Conservation (phyloP, 2,329 filamentous ascomycete species). For the Hypoxylon sp. region DNA sequence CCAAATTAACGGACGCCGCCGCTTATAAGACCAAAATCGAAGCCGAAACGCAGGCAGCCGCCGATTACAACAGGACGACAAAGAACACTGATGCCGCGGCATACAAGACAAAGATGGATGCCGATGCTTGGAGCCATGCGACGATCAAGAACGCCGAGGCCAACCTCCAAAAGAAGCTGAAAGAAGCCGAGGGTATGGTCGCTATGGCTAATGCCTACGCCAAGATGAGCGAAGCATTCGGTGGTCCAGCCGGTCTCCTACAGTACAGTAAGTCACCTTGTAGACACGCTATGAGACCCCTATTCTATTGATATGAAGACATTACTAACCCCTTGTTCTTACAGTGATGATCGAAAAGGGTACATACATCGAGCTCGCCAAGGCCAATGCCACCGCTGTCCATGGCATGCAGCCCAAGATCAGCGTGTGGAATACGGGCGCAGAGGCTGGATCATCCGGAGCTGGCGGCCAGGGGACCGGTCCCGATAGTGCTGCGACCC, state of each 20-base stretch:
- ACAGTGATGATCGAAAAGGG: constrained; percentile 86
- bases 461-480: constrained; percentile 58
- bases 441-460: constrained; percentile 59
- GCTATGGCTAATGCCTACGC: constrained; percentile 87
- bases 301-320: not conserved
- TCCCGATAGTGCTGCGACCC: constrained; percentile 72
- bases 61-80: constrained; percentile 64
- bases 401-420: constrained; percentile 89
- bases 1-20: constrained; percentile 67
- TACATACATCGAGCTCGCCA: constrained; percentile 82
- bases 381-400: constrained; percentile 83
- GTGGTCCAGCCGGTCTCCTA: constrained; percentile 82
- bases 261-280: constrained; percentile 69
- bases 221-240: constrained; percentile 79
- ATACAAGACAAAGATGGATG: constrained; percentile 64
- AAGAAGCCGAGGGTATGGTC: constrained; percentile 81
- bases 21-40: constrained; percentile 66
- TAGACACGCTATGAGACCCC: not conserved
- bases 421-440: constrained; percentile 88
- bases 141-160: constrained; percentile 68
- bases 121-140: constrained; percentile 59
- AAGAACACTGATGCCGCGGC: constrained; percentile 64
- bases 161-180: constrained; percentile 71
- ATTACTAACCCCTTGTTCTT: constrained; percentile 45
- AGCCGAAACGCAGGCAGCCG: constrained; percentile 63